Percentiles rank a stretch among this genome's conserved stretches.
Conservation (phyloP, 2,329 filamentous ascomycete species). For the Fusarium tricinctum region DNA sequence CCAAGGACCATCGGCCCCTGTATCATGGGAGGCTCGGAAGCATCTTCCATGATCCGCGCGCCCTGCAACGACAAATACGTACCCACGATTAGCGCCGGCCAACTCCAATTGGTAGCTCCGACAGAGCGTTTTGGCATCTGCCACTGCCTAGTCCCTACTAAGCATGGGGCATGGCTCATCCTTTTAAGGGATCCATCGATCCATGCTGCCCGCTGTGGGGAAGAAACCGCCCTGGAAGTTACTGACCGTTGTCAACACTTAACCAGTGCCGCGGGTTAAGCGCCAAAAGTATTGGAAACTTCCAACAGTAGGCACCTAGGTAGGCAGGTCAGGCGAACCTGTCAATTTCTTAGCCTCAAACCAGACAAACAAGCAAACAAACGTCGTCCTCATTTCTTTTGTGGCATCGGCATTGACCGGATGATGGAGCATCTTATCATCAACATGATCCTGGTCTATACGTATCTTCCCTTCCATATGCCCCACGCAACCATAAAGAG, state of each 20-base stretch:
- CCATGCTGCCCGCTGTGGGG: constrained; percentile 31
- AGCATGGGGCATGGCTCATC: too few species aligned
- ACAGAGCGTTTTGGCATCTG: constrained; percentile 36
- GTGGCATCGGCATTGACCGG: neutral
- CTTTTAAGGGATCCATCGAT: neutral
- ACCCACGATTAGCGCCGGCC: constrained; percentile 33
- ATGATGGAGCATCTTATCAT: neutral
- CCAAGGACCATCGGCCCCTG: constrained; percentile 32
- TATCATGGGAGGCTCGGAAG: constrained; percentile 26
- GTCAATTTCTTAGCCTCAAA: constrained; percentile 29
- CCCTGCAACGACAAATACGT: constrained; percentile 30
- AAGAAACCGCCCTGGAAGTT: constrained; percentile 27
- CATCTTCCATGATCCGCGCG: constrained; percentile 37
- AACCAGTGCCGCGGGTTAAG: constrained; percentile 38
- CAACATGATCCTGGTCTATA: neutral
- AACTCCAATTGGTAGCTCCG: constrained; percentile 26
- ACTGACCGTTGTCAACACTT: neutral
- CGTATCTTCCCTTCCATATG: neutral
- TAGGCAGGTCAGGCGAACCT: constrained; percentile 21
- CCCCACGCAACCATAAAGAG: constrained; percentile 37
- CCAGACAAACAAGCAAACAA: neutral
- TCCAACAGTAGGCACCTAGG: neutral
- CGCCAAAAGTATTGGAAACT: constrained; percentile 35
- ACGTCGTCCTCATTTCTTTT: neutral
- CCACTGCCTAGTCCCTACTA: neutral